Conservation (phyloP, 1,284 basidiomycete genomes). For the Lentinula novae-zelandiae region DNA sequence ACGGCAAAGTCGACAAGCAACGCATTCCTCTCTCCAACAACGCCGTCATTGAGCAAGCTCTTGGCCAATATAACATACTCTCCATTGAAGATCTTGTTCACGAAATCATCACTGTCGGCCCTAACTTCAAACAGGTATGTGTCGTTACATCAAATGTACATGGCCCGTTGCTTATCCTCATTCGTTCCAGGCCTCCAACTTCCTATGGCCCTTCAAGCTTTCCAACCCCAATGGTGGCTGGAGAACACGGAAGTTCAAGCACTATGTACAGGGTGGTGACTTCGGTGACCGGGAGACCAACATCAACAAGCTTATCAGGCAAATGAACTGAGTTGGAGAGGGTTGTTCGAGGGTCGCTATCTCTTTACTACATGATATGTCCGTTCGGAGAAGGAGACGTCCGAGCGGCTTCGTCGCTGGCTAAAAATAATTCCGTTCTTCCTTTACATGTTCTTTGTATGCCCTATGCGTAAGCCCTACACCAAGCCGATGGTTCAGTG, state of each 20-base stretch:
- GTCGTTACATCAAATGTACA: neutral
- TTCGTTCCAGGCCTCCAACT: conserved; percentile 72
- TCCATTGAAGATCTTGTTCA: conserved; percentile 98
- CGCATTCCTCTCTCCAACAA: conserved; percentile 96
- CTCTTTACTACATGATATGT: conserved; percentile 12
- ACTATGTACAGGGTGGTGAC: conserved; percentile 93
- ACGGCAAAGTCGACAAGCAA: conserved; percentile 98
- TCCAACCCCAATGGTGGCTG: conserved; percentile 99
- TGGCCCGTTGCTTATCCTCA: neutral
- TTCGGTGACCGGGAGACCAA: conserved; percentile 93
- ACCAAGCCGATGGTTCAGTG: neutral
- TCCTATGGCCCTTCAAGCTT: conserved; percentile 99
- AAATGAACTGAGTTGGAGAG: conserved; percentile 76
- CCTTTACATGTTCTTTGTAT: conserved; percentile 11
- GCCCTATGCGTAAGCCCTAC: conserved; percentile 10
- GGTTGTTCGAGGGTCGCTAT: neutral
- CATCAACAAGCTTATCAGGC: conserved; percentile 96
- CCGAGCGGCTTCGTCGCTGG: conserved; percentile 11
- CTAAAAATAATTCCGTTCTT: conserved; percentile 21
- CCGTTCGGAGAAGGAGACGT: conserved; percentile 7
- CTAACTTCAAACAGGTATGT: conserved; percentile 94
- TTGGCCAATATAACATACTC: conserved; percentile 96
- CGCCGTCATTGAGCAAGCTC: conserved; percentile 86
- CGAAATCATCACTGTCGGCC: conserved; percentile 94
- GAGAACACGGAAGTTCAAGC: conserved; percentile 96